A percentile compares a stretch with the other conserved stretches of the same genome.
phyloP scores from a whole-genome alignment of 768 basidiomycete species.

The Serpula lacrymans region DNA sequence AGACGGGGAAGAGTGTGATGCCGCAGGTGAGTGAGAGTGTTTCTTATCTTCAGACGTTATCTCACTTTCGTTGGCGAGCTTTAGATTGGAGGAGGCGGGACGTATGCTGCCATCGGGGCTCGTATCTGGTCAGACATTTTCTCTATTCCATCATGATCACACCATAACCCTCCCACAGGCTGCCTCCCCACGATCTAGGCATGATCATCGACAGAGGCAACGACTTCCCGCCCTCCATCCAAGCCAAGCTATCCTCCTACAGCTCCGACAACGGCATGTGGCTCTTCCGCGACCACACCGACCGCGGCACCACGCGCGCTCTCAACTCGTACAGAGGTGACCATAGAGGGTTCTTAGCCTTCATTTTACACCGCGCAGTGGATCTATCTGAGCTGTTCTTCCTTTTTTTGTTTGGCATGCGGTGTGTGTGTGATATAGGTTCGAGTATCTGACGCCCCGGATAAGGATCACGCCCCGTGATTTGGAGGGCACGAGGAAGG shows the following conservation, averaged over 20 bases:
- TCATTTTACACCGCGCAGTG: slow-evolving; percentile 3
- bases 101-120: slow-evolving; percentile 76
- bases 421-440: slow-evolving; percentile 40
- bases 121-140: slow-evolving; percentile 76
- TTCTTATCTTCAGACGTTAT: not conserved
- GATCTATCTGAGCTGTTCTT: slow-evolving; percentile 6
- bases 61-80: slow-evolving; percentile 2
- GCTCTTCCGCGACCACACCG: slow-evolving; percentile 62
- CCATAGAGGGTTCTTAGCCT: slow-evolving; percentile 50
- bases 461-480: slow-evolving; percentile 71
- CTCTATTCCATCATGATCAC: too few relatives aligned
- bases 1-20: slow-evolving; percentile 41
- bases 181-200: slow-evolving; percentile 59
- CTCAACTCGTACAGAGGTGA: slow-evolving; percentile 76
- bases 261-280: slow-evolving; percentile 80
- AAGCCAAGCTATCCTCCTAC: slow-evolving; percentile 53
- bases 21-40: slow-evolving; percentile 43
- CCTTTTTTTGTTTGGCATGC: slow-evolving; percentile 1
- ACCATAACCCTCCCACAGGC: slow-evolving; percentile 38
- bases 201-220: slow-evolving; percentile 83
- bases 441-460: slow-evolving; percentile 73
- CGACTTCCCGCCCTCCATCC: slow-evolving; percentile 67
- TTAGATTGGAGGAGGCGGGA: slow-evolving; percentile 89
- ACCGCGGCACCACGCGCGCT: slow-evolving; percentile 62
- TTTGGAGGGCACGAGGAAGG: slow-evolving; percentile 51